A percentile compares a stretch with the other conserved stretches of the same genome.
Evolutionary conservation across 1,284 basidiomycete genomes (phyloP).

Genomic region (Trichosporon ovoides): DNA sequence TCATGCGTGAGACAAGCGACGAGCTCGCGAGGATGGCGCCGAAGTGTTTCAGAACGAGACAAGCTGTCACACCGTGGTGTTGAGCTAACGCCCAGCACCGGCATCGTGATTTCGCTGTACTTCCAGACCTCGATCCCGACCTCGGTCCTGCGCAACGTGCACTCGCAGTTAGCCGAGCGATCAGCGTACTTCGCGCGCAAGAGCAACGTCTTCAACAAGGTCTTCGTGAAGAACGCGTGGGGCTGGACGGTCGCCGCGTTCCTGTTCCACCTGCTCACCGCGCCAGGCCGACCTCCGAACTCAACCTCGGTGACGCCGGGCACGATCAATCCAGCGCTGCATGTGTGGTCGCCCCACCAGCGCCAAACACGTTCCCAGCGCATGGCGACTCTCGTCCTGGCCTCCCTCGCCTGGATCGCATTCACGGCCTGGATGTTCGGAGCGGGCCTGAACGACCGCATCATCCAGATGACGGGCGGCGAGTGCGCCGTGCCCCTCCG

Average conservation of each 20-base stretch:
- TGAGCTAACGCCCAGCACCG: constrained; percentile 20
- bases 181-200: constrained; percentile 72
- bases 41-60: neutral
- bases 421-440: constrained; percentile 92
- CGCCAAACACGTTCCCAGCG: constrained; percentile 50
- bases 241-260: constrained; percentile 76
- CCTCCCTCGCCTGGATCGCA: constrained; percentile 64
- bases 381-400: constrained; percentile 59
- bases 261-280: constrained; percentile 47
- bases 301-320: neutral
- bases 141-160: constrained; percentile 50
- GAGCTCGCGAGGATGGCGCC: too few relatives aligned
- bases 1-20: too few relatives aligned
- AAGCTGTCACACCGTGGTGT: neutral
- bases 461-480: constrained; percentile 71
- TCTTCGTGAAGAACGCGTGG: constrained; percentile 89
- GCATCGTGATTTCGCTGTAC: constrained; percentile 54
- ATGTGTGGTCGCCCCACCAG: constrained; percentile 52
- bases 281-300: constrained; percentile 14
- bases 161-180: constrained; percentile 43
- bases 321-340: constrained; percentile 36
- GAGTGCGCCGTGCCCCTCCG: constrained; percentile 63
- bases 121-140: constrained; percentile 53
- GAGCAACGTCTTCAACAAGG: constrained; percentile 71
- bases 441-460: constrained; percentile 69